A percentile compares a stretch with the other conserved stretches of the same genome.
phyloP scores from a whole-genome alignment of 345 rosid species.

The Hirschfeldia incana region DNA sequence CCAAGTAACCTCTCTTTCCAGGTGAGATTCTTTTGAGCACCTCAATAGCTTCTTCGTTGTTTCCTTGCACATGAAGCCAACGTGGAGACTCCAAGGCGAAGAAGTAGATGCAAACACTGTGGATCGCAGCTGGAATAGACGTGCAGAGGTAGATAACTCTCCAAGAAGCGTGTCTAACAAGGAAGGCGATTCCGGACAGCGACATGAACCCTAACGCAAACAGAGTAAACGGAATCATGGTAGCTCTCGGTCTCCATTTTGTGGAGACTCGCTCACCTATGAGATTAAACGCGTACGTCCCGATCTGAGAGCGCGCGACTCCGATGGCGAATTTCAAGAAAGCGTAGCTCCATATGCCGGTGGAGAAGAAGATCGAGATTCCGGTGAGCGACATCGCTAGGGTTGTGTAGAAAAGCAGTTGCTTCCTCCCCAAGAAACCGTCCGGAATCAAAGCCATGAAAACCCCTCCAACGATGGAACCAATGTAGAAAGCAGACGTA shows the following conservation, averaged over 20 bases:
- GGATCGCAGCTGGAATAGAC: conserved; percentile 40
- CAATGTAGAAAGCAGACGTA: conserved; percentile 49
- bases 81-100: conserved; percentile 54
- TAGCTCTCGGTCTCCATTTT: conserved; percentile 46
- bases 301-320: conserved; percentile 38
- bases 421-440: conserved; percentile 45
- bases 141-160: conserved; percentile 49
- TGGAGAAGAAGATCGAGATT: conserved; percentile 33
- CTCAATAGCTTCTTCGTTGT: conserved; percentile 48
- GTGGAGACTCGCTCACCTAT: conserved; percentile 44
- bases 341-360: conserved; percentile 43
- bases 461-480: conserved; percentile 46
- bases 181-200: conserved; percentile 44
- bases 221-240: conserved; percentile 47
- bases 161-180: conserved; percentile 50
- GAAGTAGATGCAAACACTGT: conserved; percentile 30
- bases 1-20: conserved; percentile 17
- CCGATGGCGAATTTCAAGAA: conserved; percentile 39
- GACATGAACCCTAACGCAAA: conserved; percentile 57
- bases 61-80: conserved; percentile 51
- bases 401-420: conserved; percentile 37
- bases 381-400: conserved; percentile 41
- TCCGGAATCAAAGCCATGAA: conserved; percentile 39
- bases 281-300: conserved; percentile 46
- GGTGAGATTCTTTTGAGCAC: conserved; percentile 45